These are phyloP conservation scores for Neurospora tetraspora DNA, from an alignment of 495 filamentous ascomycete genomes.

Conservation along the genomic window DNA sequence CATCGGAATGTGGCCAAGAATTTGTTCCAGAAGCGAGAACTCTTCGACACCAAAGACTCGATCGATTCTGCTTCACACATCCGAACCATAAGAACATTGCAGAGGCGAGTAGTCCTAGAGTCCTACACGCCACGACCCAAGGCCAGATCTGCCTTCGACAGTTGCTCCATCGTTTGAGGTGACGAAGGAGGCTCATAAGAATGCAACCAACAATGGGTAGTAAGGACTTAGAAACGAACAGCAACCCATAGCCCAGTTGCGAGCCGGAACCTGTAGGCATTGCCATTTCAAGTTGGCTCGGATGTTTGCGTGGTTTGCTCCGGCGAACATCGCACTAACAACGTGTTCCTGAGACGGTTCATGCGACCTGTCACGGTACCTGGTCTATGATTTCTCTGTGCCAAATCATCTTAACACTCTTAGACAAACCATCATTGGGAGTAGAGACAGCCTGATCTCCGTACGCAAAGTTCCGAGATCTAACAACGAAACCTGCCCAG, in stretches of 20 bases:
- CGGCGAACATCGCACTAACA: not conserved
- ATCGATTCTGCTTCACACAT: not conserved
- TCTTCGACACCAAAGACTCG: not conserved
- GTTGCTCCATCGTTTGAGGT: not conserved
- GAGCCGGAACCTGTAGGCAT: not conserved
- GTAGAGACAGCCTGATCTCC: not conserved
- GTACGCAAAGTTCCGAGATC: not conserved
- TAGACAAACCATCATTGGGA: not conserved
- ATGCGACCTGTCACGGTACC: not conserved
- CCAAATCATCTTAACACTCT: not conserved
- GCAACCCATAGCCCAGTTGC: not conserved
- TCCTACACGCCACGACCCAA: not conserved
- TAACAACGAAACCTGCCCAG: not conserved
- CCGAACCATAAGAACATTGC: not conserved
- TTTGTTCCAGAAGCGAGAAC: not conserved
- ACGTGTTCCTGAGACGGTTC: not conserved
- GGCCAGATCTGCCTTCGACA: not conserved
- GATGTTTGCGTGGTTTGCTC: conserved; percentile 1
- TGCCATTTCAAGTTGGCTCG: conserved; percentile 1
- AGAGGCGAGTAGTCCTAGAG: not conserved
- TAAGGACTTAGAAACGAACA: not conserved
- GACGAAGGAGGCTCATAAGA: not conserved
- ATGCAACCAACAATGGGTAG: not conserved
- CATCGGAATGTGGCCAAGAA: not conserved
- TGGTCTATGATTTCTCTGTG: not conserved